Evolutionary conservation across 2,329 filamentous ascomycete genomes (phyloP).

Genomic region (Aspergillus sp.): DNA sequence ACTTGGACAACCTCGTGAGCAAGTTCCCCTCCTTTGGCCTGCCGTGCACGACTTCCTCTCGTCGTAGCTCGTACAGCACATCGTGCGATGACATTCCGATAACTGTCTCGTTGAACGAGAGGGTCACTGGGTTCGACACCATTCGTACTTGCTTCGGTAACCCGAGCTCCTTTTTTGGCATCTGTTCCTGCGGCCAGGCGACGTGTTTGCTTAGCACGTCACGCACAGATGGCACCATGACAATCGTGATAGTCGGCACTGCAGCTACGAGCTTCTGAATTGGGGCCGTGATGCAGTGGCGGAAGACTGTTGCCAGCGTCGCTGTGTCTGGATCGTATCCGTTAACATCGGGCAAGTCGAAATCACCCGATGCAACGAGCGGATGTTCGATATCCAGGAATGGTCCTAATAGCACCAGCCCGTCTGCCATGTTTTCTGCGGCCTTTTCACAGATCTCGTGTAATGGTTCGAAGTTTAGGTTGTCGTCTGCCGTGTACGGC

Average conservation of each 20-base stretch:
- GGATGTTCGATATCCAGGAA: conserved; percentile 92
- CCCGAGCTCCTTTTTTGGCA: conserved; percentile 65
- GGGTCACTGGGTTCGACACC: conserved; percentile 83
- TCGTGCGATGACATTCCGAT: conserved; percentile 80
- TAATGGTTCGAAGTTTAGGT: conserved; percentile 82
- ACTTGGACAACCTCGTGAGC: conserved; percentile 64
- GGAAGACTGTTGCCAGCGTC: conserved; percentile 77
- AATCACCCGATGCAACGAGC: conserved; percentile 70
- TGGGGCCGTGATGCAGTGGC: conserved; percentile 66
- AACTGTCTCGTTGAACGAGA: conserved; percentile 80
- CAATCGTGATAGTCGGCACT: conserved; percentile 72
- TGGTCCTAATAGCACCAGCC: conserved; percentile 72
- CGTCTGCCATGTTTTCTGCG: conserved; percentile 66
- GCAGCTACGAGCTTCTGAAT: conserved; percentile 63
- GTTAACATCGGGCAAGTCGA: conserved; percentile 64
- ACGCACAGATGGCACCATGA: conserved; percentile 75
- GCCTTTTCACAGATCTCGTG: conserved; percentile 74
- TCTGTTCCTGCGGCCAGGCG: conserved; percentile 73
- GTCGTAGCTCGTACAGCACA: conserved; percentile 70
- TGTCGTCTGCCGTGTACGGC: conserved; percentile 87
- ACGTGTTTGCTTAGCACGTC: conserved; percentile 77
- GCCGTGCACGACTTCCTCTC: conserved; percentile 61
- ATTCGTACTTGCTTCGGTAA: conserved; percentile 69
- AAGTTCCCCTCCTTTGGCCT: conserved; percentile 53
- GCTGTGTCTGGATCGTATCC: conserved; percentile 67